A percentile compares a stretch with the other conserved stretches of the same genome.
Conservation (phyloP, 2,329 filamentous ascomycete species). For the Alternaria panax region DNA sequence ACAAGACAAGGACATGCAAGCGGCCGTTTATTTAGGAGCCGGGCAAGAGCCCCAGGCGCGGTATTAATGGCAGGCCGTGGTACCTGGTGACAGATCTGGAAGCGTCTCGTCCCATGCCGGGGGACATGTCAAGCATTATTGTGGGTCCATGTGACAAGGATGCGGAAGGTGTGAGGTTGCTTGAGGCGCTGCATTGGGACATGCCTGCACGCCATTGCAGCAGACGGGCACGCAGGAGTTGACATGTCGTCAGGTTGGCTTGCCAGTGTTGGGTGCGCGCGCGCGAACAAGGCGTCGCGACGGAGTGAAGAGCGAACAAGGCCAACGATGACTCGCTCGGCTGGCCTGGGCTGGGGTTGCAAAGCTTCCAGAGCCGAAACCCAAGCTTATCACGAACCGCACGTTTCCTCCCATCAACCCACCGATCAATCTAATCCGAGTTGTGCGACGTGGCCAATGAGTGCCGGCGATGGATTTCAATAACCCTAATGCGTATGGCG, state of each 20-base stretch:
- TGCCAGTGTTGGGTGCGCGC: constrained; percentile 1
- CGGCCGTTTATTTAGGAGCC: constrained; percentile 5
- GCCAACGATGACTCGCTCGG: constrained; percentile 18
- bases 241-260: background rate
- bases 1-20: background rate
- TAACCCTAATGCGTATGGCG: constrained; percentile 48
- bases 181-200: constrained; percentile 19
- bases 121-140: constrained; percentile 27
- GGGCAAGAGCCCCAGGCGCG: constrained; percentile 3
- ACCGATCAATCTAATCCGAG: constrained; percentile 49
- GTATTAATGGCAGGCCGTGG: constrained; percentile 11
- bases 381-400: constrained; percentile 43
- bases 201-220: constrained; percentile 13
- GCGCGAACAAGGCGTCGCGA: background rate
- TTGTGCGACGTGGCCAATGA: constrained; percentile 51
- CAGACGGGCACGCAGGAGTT: background rate
- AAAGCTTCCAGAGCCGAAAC: constrained; percentile 12
- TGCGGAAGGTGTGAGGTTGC: constrained; percentile 20
- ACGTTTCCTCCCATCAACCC: constrained; percentile 35
- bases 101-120: constrained; percentile 20
- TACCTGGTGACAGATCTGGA: constrained; percentile 30
- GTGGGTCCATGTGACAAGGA: constrained; percentile 25
- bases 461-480: constrained; percentile 50
- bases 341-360: constrained; percentile 12
- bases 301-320: background rate